phyloP scores from a whole-genome alignment of 2,329 filamentous ascomycete species.

The Exserohilum turcica region DNA sequence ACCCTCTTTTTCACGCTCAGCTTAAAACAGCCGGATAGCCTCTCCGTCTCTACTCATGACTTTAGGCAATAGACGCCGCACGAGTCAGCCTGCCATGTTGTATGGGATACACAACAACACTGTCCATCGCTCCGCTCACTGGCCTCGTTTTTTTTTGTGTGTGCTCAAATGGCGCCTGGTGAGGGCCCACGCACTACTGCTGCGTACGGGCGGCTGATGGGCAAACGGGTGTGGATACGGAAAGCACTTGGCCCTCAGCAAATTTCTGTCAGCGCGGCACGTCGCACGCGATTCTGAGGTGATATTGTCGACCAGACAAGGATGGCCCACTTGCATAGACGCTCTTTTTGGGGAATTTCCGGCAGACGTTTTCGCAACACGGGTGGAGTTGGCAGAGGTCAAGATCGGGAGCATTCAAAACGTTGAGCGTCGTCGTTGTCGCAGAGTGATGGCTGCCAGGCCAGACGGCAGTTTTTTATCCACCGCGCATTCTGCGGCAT shows the following conservation, averaged over 20 bases:
- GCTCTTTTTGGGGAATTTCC: constrained; percentile 6
- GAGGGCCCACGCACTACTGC: constrained; percentile 2
- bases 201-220: constrained; percentile 14
- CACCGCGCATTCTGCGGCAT: constrained; percentile 9
- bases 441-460: constrained; percentile 5
- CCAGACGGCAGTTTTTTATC: neutral
- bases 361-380: constrained; percentile 3
- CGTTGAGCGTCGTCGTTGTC: constrained; percentile 8
- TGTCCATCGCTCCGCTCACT: neutral
- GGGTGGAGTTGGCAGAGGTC: constrained; percentile 11
- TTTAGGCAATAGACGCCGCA: constrained; percentile 10
- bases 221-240: constrained; percentile 21
- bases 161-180: neutral
- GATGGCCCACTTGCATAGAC: constrained; percentile 14
- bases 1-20: constrained; percentile 13
- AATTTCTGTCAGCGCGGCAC: constrained; percentile 16
- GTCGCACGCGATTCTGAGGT: constrained; percentile 13
- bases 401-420: constrained; percentile 7
- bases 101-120: neutral
- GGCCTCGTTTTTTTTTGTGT: neutral
- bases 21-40: constrained; percentile 6
- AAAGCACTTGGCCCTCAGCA: constrained; percentile 16
- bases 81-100: constrained; percentile 7
- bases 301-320: constrained; percentile 17
- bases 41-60: constrained; percentile 3